phyloP scores from a whole-genome alignment of 1,139 yeast species.

The Suhomyces choctaworum region DNA sequence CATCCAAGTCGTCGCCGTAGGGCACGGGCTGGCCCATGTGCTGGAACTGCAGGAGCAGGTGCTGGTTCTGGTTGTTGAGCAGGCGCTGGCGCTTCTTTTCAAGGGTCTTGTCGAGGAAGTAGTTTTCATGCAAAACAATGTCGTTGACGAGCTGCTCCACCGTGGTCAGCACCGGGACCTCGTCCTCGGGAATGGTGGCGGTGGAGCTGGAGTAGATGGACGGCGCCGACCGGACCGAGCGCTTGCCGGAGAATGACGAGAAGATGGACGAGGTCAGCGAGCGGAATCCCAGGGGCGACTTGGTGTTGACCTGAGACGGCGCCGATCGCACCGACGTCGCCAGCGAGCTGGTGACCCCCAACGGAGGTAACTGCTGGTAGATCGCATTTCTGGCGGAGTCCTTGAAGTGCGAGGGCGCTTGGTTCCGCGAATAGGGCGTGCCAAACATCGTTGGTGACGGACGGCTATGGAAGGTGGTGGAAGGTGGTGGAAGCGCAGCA shows the following conservation, averaged over 20 bases:
- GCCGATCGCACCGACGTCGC: constrained; percentile 23
- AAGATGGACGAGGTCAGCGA: constrained; percentile 37
- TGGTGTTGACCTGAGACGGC: constrained; percentile 14
- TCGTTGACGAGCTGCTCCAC: constrained; percentile 50
- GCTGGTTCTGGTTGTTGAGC: constrained; percentile 8
- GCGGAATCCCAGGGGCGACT: constrained; percentile 18
- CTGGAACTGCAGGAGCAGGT: constrained; percentile 13
- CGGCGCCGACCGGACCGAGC: constrained; percentile 48
- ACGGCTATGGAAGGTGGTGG: no score
- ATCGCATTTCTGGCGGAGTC: constrained; percentile 50
- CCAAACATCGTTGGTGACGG: constrained; percentile 34
- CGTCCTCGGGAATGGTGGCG: constrained; percentile 50
- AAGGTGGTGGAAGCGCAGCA: no score
- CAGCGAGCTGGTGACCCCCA: constrained; percentile 25
- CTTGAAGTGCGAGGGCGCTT: constrained; percentile 46
- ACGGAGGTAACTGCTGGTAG: constrained; percentile 44
- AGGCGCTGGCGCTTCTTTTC: constrained; percentile 9
- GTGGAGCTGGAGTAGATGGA: constrained; percentile 45
- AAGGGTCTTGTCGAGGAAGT: constrained; percentile 23
- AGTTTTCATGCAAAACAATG: constrained; percentile 42
- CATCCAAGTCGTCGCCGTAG: constrained; percentile 20
- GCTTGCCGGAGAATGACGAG: constrained; percentile 30
- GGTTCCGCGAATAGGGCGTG: constrained; percentile 37
- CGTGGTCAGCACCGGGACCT: constrained; percentile 44
- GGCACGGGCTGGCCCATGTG: constrained; percentile 8